These are phyloP conservation scores for Salix exigua DNA, from an alignment of 345 rosid species.

Conservation along the genomic window DNA sequence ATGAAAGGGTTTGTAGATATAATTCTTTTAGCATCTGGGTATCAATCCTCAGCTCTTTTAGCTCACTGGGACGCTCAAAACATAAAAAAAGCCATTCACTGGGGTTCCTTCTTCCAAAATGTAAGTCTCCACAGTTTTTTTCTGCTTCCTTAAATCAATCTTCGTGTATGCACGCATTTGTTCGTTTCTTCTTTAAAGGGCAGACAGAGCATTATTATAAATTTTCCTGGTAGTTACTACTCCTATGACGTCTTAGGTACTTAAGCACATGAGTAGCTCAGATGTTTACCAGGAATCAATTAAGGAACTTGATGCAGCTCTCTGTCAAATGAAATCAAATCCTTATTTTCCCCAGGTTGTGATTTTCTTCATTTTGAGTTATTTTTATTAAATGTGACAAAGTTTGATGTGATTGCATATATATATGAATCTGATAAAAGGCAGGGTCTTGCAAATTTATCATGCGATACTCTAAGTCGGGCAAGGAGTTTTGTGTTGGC, in stretches of 20 bases:
- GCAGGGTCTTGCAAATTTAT: slow-evolving; percentile 72
- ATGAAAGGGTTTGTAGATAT: slow-evolving; percentile 75
- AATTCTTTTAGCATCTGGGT: slow-evolving; percentile 71
- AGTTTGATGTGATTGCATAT: not conserved
- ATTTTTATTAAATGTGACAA: too few species aligned
- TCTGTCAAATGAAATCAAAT: slow-evolving; percentile 45
- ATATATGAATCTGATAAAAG: not conserved
- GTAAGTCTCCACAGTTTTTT: slow-evolving; percentile 23
- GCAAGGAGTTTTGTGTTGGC: slow-evolving; percentile 43
- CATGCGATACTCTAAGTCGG: slow-evolving; percentile 43
- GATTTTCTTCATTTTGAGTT: not conserved
- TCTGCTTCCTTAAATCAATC: not conserved
- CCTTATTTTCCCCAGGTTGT: slow-evolving; percentile 76
- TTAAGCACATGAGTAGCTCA: slow-evolving; percentile 37
- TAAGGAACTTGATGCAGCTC: slow-evolving; percentile 57
- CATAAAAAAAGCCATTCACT: slow-evolving; percentile 59
- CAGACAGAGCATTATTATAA: not conserved
- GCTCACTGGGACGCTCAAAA: slow-evolving; percentile 65
- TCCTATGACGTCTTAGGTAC: slow-evolving; percentile 31
- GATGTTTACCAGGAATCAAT: slow-evolving; percentile 44
- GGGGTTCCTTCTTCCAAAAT: slow-evolving; percentile 74
- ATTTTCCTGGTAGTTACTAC: not conserved
- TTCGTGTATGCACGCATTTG: not conserved
- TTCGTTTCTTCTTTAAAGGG: not conserved
- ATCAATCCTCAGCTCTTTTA: slow-evolving; percentile 63